A percentile compares a stretch with the other conserved stretches of the same genome.
These are phyloP conservation scores for Croton laevigatus DNA, from an alignment of 441 rosid genomes.

Conservation along the genomic window DNA sequence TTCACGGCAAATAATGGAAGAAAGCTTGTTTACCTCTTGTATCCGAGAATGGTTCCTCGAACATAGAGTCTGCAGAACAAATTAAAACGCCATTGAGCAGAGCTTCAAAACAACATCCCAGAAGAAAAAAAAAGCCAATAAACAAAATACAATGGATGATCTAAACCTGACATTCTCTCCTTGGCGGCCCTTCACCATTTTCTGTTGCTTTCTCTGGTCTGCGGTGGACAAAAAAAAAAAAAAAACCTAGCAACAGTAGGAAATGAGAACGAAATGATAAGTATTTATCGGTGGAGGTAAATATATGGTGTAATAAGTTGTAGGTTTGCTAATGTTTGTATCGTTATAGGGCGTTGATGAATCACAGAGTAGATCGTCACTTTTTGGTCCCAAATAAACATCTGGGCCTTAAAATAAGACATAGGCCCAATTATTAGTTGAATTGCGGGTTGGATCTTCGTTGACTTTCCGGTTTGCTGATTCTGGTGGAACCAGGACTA, in stretches of 20 bases:
- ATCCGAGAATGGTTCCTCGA: conserved; percentile 83
- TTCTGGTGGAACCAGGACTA: background rate
- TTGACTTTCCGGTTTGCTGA: background rate
- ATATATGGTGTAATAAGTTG: background rate
- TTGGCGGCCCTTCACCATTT: conserved; percentile 85
- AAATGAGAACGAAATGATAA: background rate
- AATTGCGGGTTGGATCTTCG: background rate
- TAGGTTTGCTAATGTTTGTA: background rate
- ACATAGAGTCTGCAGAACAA: conserved; percentile 53
- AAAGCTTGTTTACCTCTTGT: conserved; percentile 61
- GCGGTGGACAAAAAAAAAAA: background rate
- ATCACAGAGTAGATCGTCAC: background rate
- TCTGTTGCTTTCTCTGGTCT: conserved; percentile 8
- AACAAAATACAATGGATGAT: background rate
- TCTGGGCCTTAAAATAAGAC: background rate
- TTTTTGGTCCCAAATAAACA: background rate
- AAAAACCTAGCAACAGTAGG: conserved; percentile 3
- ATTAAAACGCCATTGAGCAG: background rate
- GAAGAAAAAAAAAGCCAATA: background rate
- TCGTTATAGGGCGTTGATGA: too few species aligned
- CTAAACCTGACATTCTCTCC: conserved; percentile 57
- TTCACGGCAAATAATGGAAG: background rate
- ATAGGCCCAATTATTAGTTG: background rate
- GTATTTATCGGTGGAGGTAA: background rate
- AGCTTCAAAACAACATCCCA: background rate